phyloP scores from a whole-genome alignment of 192 early-diverging fungal genomes.

The Coemansia sp. region DNA sequence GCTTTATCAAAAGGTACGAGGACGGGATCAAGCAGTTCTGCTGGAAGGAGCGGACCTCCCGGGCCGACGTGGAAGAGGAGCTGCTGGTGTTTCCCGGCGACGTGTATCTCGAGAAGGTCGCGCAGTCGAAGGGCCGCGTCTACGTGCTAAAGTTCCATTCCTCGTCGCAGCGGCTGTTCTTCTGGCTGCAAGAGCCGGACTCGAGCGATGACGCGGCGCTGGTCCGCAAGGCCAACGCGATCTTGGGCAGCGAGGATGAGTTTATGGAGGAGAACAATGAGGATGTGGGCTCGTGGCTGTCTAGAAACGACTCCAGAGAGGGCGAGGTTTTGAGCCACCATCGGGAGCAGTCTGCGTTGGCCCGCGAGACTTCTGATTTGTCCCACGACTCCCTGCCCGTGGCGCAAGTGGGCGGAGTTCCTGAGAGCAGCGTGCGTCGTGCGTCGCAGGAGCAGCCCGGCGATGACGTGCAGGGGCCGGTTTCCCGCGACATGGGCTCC shows the following conservation, averaged over 20 bases:
- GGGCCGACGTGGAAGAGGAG: constrained; percentile 48
- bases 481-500: constrained; percentile 4
- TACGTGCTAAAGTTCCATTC: constrained; percentile 79
- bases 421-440: constrained; percentile 18
- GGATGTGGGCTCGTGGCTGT: constrained; percentile 2
- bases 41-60: constrained; percentile 67
- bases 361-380: constrained; percentile 20
- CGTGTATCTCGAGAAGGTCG: constrained; percentile 61
- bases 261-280: neutral
- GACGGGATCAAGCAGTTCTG: constrained; percentile 75
- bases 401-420: constrained; percentile 41
- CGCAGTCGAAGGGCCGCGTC: constrained; percentile 65
- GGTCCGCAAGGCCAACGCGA: constrained; percentile 57
- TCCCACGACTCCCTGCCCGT: constrained; percentile 10
- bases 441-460: constrained; percentile 19
- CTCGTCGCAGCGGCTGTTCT: constrained; percentile 73
- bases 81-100: constrained; percentile 78
- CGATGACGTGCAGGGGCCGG: constrained; percentile 20
- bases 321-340: constrained; percentile 33
- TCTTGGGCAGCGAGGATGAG: constrained; percentile 51
- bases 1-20: constrained; percentile 51
- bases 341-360: constrained; percentile 39
- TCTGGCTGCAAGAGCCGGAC: constrained; percentile 78
- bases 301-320: constrained; percentile 17
- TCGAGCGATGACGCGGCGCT: constrained; percentile 59